Conservation (phyloP, 371 early-diverging fungal genomes). For the Nematocida sp. region DNA sequence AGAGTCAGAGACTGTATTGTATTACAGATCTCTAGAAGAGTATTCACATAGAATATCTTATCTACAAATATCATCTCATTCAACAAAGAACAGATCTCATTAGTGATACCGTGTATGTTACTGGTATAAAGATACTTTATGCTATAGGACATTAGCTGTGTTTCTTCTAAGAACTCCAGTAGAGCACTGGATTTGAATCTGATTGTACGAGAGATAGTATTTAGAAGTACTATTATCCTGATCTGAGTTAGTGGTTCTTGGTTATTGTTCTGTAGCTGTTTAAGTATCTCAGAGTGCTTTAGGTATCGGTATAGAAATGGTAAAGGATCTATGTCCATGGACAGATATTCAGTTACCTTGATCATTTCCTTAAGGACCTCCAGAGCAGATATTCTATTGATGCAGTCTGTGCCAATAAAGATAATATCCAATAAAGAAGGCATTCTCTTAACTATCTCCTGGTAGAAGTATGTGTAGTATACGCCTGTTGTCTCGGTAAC, state of each 20-base stretch:
- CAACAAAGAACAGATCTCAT: conserved; percentile 32
- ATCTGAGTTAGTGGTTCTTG: neutral
- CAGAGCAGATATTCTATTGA: conserved; percentile 35
- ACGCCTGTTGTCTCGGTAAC: neutral
- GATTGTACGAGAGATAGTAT: conserved; percentile 10
- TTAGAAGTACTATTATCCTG: conserved; percentile 9
- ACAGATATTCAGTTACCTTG: conserved; percentile 1
- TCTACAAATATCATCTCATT: conserved; percentile 38
- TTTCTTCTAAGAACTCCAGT: neutral
- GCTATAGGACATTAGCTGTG: neutral
- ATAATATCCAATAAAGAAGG: neutral
- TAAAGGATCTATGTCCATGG: neutral
- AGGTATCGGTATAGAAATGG: conserved; percentile 1
- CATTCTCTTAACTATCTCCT: conserved; percentile 4
- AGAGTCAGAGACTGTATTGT: neutral
- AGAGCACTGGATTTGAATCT: neutral
- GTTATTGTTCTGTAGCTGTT: neutral
- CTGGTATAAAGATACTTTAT: conserved; percentile 7
- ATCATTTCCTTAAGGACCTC: conserved; percentile 40
- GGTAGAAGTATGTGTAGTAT: conserved; percentile 36
- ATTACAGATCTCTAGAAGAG: conserved; percentile 9
- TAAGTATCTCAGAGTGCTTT: neutral
- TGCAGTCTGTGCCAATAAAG: conserved; percentile 15
- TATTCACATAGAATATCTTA: conserved; percentile 16
- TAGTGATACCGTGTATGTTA: conserved; percentile 27